Evolutionary conservation across 2,329 filamentous ascomycete species (phyloP), one percentile per base, ranked within the genome.

Genomic region (Grosmannia huntii): DNA sequence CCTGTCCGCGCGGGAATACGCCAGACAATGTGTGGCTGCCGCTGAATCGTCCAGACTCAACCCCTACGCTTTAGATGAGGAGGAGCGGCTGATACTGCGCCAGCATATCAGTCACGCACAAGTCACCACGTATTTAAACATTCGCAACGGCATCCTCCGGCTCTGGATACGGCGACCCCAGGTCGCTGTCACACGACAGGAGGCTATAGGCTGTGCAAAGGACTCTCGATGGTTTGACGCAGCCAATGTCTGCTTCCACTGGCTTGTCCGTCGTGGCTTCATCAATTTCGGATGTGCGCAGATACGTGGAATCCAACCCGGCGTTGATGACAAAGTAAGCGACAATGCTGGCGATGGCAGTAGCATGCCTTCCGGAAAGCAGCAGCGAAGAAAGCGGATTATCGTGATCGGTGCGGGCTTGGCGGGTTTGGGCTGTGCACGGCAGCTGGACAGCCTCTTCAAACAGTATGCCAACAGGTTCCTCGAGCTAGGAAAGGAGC

Each of bases 231-330:
- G 90, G 84, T 96, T 96, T 70, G 86, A 90, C 60, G 81, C 92
- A 52, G 91, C 94, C 11, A 89, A 84, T 63, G 80, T 96, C 58
- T 94, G 90, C 63, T 95, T 94, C 68, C 85, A 95, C 70, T 99
- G 92, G 92, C 81, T 99, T 21, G 78, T 91, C 58, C 85, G 92
- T 60, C 84, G 87, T 63, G 94, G 94, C 23, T 96, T 95, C 69
- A 95, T 99, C 74, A 99, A 99, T 70, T 96, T 90, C 69, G 94
- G 95, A 19, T 97, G 94, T 69, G 80, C 94, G 3, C 83, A 90
- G 27, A 55, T 59, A 6, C 48, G 46, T 3, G 36, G 4, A 16
- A 4, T 16, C 4, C 23, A 12, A 23, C 5, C 14, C 38, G 31
- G 36, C 51, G 25, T 38, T 21, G 27, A 4, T 16, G 36, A 16